A percentile compares a stretch with the other conserved stretches of the same genome.
Evolutionary conservation across 139 green algal species (phyloP).

Genomic region (Chlamydomonas applanata): DNA sequence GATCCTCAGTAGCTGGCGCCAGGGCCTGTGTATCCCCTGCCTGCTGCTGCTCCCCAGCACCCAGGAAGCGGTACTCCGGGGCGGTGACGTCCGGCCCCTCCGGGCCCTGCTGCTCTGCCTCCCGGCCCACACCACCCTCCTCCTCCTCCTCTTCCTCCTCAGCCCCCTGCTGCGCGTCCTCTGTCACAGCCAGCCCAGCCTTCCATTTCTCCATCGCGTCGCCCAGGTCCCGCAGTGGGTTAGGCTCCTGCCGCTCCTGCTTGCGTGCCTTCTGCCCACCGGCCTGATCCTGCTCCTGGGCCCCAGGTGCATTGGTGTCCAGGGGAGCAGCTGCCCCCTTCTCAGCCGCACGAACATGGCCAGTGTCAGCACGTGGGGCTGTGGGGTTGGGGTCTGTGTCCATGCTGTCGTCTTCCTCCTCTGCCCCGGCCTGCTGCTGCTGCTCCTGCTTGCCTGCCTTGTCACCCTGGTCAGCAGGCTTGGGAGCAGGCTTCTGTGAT

Average conservation of each 20-base stretch:
- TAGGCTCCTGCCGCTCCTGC: slow-evolving; percentile 50
- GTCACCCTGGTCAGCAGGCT: slow-evolving; percentile 19
- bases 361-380: slow-evolving; percentile 2
- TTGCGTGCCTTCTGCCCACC: slow-evolving; percentile 17
- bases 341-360: background rate
- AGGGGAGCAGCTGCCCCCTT: slow-evolving; percentile 17
- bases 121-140: slow-evolving; percentile 6
- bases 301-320: slow-evolving; percentile 11
- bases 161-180: slow-evolving; percentile 23
- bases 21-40: slow-evolving; percentile 50
- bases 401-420: slow-evolving; percentile 24
- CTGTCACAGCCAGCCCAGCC: slow-evolving; percentile 56
- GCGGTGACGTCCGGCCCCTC: slow-evolving; percentile 22
- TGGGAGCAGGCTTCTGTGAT: background rate
- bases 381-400: slow-evolving; percentile 10
- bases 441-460: slow-evolving; percentile 11
- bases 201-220: slow-evolving; percentile 79
- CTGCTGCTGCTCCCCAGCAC: slow-evolving; percentile 31
- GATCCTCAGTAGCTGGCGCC: slow-evolving; percentile 88
- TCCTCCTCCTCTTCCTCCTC: slow-evolving; percentile 35
- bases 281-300: slow-evolving; percentile 24
- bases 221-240: slow-evolving; percentile 71
- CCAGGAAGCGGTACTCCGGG: slow-evolving; percentile 63
- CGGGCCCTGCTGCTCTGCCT: slow-evolving; percentile 33
- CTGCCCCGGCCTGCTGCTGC: slow-evolving; percentile 16